Conservation (phyloP, 1,284 basidiomycete species). For the Earliella scabrosa region DNA sequence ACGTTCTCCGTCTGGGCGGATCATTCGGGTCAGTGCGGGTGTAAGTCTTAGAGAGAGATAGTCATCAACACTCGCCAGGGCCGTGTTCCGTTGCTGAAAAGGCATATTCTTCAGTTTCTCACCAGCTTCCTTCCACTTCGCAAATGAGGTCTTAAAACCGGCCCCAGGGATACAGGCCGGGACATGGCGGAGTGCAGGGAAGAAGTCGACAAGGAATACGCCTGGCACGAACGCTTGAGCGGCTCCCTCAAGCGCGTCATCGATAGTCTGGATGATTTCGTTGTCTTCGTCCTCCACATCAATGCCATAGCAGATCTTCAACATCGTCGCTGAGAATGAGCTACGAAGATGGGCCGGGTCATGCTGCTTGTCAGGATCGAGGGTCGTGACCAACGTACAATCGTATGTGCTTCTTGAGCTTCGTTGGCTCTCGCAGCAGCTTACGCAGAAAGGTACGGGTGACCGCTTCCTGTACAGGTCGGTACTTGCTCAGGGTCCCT, state of each 20-base stretch:
- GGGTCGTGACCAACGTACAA: background rate
- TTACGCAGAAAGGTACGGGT: conserved; percentile 6
- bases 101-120: background rate
- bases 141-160: conserved; percentile 5
- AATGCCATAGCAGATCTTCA: conserved; percentile 20
- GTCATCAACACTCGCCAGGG: background rate
- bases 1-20: too few relatives aligned
- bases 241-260: conserved; percentile 9
- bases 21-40: too few relatives aligned
- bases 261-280: conserved; percentile 8
- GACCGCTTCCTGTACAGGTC: background rate
- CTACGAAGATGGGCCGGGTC: background rate
- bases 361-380: too few relatives aligned
- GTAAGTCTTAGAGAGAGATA: too few relatives aligned
- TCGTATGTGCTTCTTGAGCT: conserved; percentile 1
- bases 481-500: background rate
- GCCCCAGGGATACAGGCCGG: conserved; percentile 19
- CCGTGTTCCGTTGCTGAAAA: background rate
- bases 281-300: conserved; percentile 11
- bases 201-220: conserved; percentile 10
- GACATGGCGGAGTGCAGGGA: conserved; percentile 15
- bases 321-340: conserved; percentile 6
- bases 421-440: conserved; percentile 3
- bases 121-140: conserved; percentile 3
- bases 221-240: background rate